Conservation (phyloP, 2,329 filamentous ascomycete genomes). For the Hypoxylon sp. region DNA sequence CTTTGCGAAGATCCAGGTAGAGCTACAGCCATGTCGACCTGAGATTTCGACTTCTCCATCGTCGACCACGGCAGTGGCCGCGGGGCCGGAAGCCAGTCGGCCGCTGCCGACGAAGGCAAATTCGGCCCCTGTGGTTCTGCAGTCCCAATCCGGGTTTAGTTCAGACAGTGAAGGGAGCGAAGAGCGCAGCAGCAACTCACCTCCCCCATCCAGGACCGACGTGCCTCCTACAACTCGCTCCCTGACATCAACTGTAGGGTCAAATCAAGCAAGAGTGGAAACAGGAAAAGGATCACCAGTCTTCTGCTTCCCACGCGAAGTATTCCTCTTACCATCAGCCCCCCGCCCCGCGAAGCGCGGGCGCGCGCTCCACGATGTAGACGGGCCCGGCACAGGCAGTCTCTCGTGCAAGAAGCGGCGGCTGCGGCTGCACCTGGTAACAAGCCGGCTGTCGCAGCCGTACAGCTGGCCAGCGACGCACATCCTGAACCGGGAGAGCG, state of each 20-base stretch:
- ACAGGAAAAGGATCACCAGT: slow-evolving; percentile 2
- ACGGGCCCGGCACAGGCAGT: slow-evolving; percentile 67
- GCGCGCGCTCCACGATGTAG: slow-evolving; percentile 70
- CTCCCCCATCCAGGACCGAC: not conserved
- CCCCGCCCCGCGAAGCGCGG: slow-evolving; percentile 61
- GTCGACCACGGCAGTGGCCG: not conserved
- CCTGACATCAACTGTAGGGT: not conserved
- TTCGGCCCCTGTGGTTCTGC: slow-evolving; percentile 36
- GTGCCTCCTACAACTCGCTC: not conserved
- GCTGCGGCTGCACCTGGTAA: slow-evolving; percentile 74
- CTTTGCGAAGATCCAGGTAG: slow-evolving; percentile 36
- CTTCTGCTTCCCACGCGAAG: slow-evolving; percentile 27
- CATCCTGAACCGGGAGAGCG: slow-evolving; percentile 73
- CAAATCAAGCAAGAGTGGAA: not conserved
- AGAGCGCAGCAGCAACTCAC: slow-evolving; percentile 13
- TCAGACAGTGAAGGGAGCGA: slow-evolving; percentile 1
- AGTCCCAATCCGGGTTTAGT: slow-evolving; percentile 16
- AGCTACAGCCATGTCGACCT: slow-evolving; percentile 30
- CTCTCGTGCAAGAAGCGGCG: slow-evolving; percentile 76
- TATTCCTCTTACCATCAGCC: slow-evolving; percentile 3
- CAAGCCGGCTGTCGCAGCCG: slow-evolving; percentile 77
- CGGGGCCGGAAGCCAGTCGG: slow-evolving; percentile 10
- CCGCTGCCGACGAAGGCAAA: slow-evolving; percentile 37
- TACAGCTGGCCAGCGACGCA: slow-evolving; percentile 79
- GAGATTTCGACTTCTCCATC: not conserved